phyloP scores from a whole-genome alignment of 805 yeast genomes.

The Ogataea allantospora region DNA sequence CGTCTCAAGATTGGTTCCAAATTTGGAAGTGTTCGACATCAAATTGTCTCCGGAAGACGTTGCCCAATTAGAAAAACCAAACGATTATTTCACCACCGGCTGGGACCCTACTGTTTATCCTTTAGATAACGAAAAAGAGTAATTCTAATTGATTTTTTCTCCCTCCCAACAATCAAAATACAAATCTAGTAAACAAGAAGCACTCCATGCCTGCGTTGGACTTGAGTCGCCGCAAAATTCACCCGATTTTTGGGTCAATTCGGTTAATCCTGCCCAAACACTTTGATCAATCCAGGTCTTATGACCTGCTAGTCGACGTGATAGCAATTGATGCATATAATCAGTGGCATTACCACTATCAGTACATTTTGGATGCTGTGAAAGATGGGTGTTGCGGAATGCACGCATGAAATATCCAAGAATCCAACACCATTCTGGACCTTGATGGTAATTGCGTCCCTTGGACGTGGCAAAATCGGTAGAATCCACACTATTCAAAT shows the following conservation, averaged over 20 bases:
- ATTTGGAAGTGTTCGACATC: conserved; percentile 41
- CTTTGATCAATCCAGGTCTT: conserved; percentile 69
- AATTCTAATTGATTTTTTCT: background rate
- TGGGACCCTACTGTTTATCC: conserved; percentile 26
- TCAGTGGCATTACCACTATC: conserved; percentile 41
- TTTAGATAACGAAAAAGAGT: conserved; percentile 17
- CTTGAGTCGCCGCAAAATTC: conserved; percentile 79
- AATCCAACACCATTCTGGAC: conserved; percentile 98
- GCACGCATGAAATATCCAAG: conserved; percentile 88
- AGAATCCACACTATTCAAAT: conserved; percentile 74
- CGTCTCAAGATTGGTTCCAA: conserved; percentile 38
- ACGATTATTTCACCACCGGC: conserved; percentile 18
- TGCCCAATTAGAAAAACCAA: conserved; percentile 30
- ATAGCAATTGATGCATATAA: conserved; percentile 56
- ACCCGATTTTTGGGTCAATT: conserved; percentile 87
- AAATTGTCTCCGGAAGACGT: conserved; percentile 40
- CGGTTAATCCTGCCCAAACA: conserved; percentile 93
- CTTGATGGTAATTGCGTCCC: conserved; percentile 97
- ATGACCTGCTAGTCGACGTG: conserved; percentile 61
- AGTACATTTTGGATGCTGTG: conserved; percentile 36
- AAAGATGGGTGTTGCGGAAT: conserved; percentile 50
- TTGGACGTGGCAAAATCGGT: conserved; percentile 89
- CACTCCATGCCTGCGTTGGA: conserved; percentile 97
- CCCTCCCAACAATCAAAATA: conserved; percentile 58
- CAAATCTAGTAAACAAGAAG: conserved; percentile 80